Evolutionary conservation across 805 yeast genomes (phyloP).

Genomic region (Hanseniaspora nectarophila): DNA sequence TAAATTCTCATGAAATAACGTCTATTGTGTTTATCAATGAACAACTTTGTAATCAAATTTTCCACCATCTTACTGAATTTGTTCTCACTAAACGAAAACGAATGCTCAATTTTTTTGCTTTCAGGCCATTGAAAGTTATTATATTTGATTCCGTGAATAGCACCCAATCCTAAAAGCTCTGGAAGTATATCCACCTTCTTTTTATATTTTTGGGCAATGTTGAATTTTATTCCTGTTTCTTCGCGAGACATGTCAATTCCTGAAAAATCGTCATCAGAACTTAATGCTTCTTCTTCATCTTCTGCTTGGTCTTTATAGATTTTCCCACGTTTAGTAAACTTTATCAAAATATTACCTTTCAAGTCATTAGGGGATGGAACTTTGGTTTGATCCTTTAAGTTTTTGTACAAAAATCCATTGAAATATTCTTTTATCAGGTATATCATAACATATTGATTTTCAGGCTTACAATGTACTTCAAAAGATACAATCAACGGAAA

Average conservation of each 20-base stretch:
- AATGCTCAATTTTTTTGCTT: constrained; percentile 66
- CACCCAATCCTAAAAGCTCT: constrained; percentile 23
- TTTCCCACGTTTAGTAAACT: constrained; percentile 50
- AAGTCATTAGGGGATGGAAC: constrained; percentile 68
- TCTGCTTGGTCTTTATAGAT: constrained; percentile 28
- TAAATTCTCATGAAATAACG: constrained; percentile 69
- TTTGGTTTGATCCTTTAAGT: constrained; percentile 18
- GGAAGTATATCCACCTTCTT: constrained; percentile 21
- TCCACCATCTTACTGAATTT: constrained; percentile 49
- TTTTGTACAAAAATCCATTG: constrained; percentile 42
- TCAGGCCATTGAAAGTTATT: constrained; percentile 76
- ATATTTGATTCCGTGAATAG: constrained; percentile 59
- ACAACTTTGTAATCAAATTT: constrained; percentile 42
- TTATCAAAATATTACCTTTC: constrained; percentile 59
- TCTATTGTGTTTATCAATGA: constrained; percentile 66
- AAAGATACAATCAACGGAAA: constrained; percentile 76
- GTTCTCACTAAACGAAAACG: constrained; percentile 78
- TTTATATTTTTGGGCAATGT: constrained; percentile 14
- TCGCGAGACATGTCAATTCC: constrained; percentile 28
- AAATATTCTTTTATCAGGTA: constrained; percentile 43
- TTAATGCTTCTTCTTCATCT: constrained; percentile 21
- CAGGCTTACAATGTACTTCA: constrained; percentile 65
- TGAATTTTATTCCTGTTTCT: constrained; percentile 21
- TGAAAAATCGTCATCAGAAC: constrained; percentile 17
- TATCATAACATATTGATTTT: constrained; percentile 53